Base-by-base conservation (phyloP, 2,329 filamentous ascomycete species). In the Trichothecium roseum region DNA sequence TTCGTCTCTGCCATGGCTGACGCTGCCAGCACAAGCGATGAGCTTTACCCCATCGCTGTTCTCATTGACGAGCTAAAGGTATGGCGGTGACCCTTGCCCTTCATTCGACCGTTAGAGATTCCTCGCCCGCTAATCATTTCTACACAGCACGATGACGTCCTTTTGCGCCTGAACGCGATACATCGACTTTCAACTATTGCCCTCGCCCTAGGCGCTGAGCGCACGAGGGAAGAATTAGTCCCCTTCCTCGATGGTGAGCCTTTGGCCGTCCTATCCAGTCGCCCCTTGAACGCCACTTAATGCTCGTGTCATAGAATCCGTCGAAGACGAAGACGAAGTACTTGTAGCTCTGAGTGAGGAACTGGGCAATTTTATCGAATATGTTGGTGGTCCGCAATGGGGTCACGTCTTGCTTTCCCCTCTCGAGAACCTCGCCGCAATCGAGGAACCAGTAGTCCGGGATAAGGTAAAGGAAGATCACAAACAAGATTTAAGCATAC, bases 41-140 rank as follows among this genome's bases (percentile, higher is more conserved):
- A 96, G 80, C 87, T 98, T 56, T 98, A 96, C 66, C 91, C 91
- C 61, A 98, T 98, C 72, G 91, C 93, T 57, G 91, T 98, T 50
- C 81, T 98, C 65, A 98, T 98, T 66, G 91, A 98, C 64, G 91
- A 98, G 77, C 75, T 98, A 56, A 98, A 95, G 85, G 88, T 94
- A 76, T 53, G 63, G 38, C 28, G 18, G 30, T 34, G 37, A 35
- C 37, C 24, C 14, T 34, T 28, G 38, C 38, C 36, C 32, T 38
- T 40, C 47, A 54, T 24, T 24, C 20, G 20, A 24, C 10, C 20
- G 20, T 6, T 24, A 10, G 6, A 24, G 20, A 24, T 6, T 24
- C 20, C 6, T 10, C 6, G 20, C 10, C 10, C 6, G 20, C 20
- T 24, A 44, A 32, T 29, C 33, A 5, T 18, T 18, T 33, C 35